Evolutionary conservation across 345 rosid species (phyloP).

Genomic region (Ailanthus altissimus): DNA sequence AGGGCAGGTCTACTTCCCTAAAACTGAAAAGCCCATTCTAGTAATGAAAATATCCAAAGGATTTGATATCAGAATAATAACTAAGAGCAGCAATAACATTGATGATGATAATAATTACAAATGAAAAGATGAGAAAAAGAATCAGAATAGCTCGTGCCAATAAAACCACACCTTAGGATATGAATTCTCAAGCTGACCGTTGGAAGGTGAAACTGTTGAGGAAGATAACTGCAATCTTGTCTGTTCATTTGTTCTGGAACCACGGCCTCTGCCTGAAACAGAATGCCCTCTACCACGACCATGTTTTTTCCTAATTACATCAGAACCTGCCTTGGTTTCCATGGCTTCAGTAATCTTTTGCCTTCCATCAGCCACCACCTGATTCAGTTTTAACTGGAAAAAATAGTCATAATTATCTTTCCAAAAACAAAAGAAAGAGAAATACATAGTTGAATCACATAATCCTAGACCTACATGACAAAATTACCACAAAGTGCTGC

Average conservation of each 20-base stretch:
- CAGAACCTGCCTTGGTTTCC: constrained; percentile 56
- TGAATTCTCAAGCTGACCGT: constrained; percentile 70
- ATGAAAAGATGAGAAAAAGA: not conserved
- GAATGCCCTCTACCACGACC: constrained; percentile 83
- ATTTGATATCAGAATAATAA: not conserved
- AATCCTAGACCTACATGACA: not conserved
- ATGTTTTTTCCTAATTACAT: constrained; percentile 68
- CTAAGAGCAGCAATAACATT: not conserved
- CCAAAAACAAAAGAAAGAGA: not conserved
- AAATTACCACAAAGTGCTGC: not conserved
- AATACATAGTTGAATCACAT: not conserved
- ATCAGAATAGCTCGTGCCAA: constrained; percentile 11
- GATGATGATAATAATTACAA: constrained; percentile 1
- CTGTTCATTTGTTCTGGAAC: constrained; percentile 71
- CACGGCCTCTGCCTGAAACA: constrained; percentile 80
- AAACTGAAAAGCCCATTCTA: not conserved
- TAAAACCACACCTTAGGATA: constrained; percentile 54
- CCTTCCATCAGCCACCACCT: constrained; percentile 61
- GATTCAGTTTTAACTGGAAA: constrained; percentile 31
- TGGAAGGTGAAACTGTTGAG: constrained; percentile 48
- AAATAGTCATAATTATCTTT: constrained; percentile 17
- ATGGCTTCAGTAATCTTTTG: constrained; percentile 52
- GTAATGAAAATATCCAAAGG: not conserved
- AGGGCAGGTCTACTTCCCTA: not conserved
- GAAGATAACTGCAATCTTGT: constrained; percentile 49